Percentiles rank a stretch among this genome's conserved stretches.
These are phyloP conservation scores for Lycium barbarum DNA, from an alignment of 257 asterid species.

Conservation along the genomic window DNA sequence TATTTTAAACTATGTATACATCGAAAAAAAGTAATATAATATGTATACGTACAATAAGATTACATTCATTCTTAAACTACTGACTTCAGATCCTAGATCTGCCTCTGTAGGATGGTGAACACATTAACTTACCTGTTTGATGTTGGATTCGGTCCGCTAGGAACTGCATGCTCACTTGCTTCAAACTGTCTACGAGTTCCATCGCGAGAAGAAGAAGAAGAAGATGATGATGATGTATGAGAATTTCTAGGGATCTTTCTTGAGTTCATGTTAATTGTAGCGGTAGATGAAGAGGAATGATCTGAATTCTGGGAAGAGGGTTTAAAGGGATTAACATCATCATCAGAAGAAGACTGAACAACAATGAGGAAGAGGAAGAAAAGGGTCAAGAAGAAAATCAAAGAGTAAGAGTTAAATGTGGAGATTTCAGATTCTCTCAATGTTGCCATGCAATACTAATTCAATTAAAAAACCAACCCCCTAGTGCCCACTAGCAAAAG, in stretches of 20 bases:
- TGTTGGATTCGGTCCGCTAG: slow-evolving; percentile 88
- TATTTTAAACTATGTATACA: background rate
- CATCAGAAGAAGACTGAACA: background rate
- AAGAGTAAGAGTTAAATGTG: background rate
- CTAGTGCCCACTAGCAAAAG: too few species aligned
- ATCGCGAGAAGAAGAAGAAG: slow-evolving; percentile 18
- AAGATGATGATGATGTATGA: background rate
- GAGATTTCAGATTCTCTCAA: slow-evolving; percentile 30
- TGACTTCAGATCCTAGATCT: background rate
- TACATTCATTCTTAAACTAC: background rate
- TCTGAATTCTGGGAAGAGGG: background rate
- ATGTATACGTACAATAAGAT: background rate
- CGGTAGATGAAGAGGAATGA: background rate
- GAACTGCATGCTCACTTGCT: slow-evolving; percentile 73
- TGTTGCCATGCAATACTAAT: slow-evolving; percentile 69
- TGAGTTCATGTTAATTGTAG: background rate
- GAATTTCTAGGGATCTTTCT: slow-evolving; percentile 9
- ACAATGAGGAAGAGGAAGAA: slow-evolving; percentile 12
- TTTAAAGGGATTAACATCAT: background rate
- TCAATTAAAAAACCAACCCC: background rate
- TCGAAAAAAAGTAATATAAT: background rate
- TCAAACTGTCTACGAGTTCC: slow-evolving; percentile 48
- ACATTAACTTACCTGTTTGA: slow-evolving; percentile 51
- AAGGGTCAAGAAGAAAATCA: background rate
- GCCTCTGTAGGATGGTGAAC: background rate